Evolutionary conservation across 805 yeast genomes (phyloP), one percentile per base, ranked within the genome.

Genomic region (Lachancea quebecensis): DNA sequence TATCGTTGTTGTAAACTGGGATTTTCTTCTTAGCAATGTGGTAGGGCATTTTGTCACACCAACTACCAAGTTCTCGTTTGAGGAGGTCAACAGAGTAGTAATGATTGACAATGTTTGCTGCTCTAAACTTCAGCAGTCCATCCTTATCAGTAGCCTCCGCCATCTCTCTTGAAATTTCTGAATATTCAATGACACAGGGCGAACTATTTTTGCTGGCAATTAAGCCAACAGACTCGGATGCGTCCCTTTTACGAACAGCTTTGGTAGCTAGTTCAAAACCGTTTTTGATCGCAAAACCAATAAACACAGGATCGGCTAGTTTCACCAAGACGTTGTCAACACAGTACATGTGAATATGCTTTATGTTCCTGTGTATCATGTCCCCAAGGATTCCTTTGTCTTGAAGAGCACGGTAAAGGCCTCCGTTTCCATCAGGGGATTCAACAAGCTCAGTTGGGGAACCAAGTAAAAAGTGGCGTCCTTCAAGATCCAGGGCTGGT

Each of bases 341-440:
- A 68, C 98, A 91, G 69, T 89, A 93, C 85, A 90, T 87, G 67
- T 93, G 97, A 50, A 93, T 74, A 62, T 93, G 98, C 64, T 86
- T 79, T 51, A 91, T 78, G 5, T 88, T 89, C 46, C 79, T 80
- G 7, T 55, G 48, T 27, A 67, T 58, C 61, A 93, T 77, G 62
- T 91, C 96, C 6, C 76, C 75, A 29, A 93, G 58, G 15, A 90
- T 69, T 2, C 78, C 75, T 52, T 82, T 77, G 36, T 75, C 75
- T 54, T 69, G 67, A 34, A 93, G 72, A 1, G 96, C 98, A 58
- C 79, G 82, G 69, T 93, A 93, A 41, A 93, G 71, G 1, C 99
- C 99, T 47, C 99, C 99, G 63, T 93, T 93, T 1, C 99, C 99
- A 65, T 93, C 98, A 1, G 99, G 99, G 6, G 96, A 85, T 57